Conservation (phyloP, 805 yeast genomes). For the Candida nonsorbophila region DNA sequence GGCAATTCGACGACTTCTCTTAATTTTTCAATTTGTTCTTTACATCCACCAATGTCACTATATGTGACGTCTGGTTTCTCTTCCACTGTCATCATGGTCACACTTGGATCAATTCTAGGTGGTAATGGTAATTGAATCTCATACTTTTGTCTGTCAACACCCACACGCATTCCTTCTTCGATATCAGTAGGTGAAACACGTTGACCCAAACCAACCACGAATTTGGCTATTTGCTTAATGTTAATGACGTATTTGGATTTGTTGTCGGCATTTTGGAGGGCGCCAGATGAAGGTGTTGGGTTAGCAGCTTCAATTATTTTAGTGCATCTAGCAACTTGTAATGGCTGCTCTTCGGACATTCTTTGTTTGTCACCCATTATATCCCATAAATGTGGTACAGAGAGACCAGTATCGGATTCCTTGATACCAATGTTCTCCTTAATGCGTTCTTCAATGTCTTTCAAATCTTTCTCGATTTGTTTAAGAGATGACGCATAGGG, state of each 20-base stretch:
- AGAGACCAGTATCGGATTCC: slow-evolving; percentile 96
- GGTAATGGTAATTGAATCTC: slow-evolving; percentile 97
- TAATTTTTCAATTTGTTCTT: slow-evolving; percentile 94
- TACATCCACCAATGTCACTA: slow-evolving; percentile 97
- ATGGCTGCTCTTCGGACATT: slow-evolving; percentile 88
- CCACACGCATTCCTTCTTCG: slow-evolving; percentile 99
- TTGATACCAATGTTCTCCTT: slow-evolving; percentile 92
- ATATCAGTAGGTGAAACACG: slow-evolving; percentile 97
- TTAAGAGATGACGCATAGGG: slow-evolving; percentile 85
- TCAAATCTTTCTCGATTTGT: slow-evolving; percentile 79
- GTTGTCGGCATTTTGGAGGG: slow-evolving; percentile 61
- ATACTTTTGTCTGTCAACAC: slow-evolving; percentile 95
- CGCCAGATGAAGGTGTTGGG: slow-evolving; percentile 27
- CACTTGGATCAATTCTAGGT: slow-evolving; percentile 95
- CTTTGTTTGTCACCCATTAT: slow-evolving; percentile 93
- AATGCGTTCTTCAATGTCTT: slow-evolving; percentile 76
- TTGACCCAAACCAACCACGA: slow-evolving; percentile 94
- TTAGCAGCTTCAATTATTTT: slow-evolving; percentile 74
- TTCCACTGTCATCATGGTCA: slow-evolving; percentile 99
- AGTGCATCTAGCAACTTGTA: slow-evolving; percentile 98
- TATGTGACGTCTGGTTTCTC: slow-evolving; percentile 99
- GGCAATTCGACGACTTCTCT: slow-evolving; percentile 97
- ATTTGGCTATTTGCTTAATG: slow-evolving; percentile 93
- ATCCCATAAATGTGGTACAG: slow-evolving; percentile 97
- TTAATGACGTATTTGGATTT: slow-evolving; percentile 92